Base-by-base conservation (phyloP, 2,329 filamentous ascomycete genomes). In the Parastagonospora nodorum region DNA sequence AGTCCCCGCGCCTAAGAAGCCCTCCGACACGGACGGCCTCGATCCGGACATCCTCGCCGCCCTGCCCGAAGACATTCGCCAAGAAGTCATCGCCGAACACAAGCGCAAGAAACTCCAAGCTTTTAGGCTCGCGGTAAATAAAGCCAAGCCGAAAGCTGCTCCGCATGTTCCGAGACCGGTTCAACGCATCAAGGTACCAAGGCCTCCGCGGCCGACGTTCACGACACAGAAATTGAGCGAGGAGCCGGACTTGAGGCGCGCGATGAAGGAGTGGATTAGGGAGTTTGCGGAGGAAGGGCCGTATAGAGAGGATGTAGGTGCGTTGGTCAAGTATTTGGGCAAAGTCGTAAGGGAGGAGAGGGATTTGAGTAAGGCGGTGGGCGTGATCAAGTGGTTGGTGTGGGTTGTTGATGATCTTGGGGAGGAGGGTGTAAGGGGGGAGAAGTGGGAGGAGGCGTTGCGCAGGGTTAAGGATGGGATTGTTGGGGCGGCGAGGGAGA, bases 31-130 rank as follows among this genome's bases (percentile, higher is more conserved):
- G 12, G 64, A 63, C 14, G 67, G 62, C 1, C 59, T 71, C 3
- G 69, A 74, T 50, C 78, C 83, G 0, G 85, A 87, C 0, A 92
- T 97, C 64, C 84, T 97, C 2, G 85, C 88, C 1, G 91, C 92
- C 12, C 78, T 97, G 1, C 93, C 93, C 0, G 86, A 89, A 58
- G 90, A 96, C 40, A 31, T 73, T 16, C 58, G 69, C 30, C 45
- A 48, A 12, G 92, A 97, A 73, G 81, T 97, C 6, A 73, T 96
- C 2, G 86, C 84, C 15, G 89, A 96, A 63, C 87, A 92, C 65
- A 82, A 62, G 38, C 58, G 66, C 27, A 56, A 60, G 5, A 68
- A 66, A 48, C 51, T 69, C n/a, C 55, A 62, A 29, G 53, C 61
- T 5, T 58, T 61, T 7, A 60, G 61, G 5, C 61, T 75, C 57